Base-by-base conservation (phyloP, 1,284 basidiomycete species). In the Apiotrichum siamense region DNA sequence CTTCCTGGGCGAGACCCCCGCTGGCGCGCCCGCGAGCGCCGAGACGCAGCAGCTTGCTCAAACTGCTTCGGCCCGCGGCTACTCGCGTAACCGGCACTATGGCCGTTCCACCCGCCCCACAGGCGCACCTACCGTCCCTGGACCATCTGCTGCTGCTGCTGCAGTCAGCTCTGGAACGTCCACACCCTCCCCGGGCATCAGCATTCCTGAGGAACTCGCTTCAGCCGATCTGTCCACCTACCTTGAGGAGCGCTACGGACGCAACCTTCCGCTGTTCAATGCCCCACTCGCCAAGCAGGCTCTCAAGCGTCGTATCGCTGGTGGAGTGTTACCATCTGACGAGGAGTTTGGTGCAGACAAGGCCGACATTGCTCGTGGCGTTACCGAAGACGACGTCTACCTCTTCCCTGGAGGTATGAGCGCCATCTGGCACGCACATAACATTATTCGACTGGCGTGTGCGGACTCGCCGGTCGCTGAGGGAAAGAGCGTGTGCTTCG, bases 231-330 rank as follows among this genome's bases (percentile, higher is more conserved):
- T 79, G 32, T 66, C 76, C 9, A 76, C 76, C 2, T 82, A 80
- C 62, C 78, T 98, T 33, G 96, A 98, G 72, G 93, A 98, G 73
- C 84, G 93, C 20, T 98, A 97, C 62, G 94, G 92, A 0, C 83
- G 96, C 5, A 97, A 97, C 66, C 77, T 97, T 24, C 88, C 92
- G 2, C 70, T 87, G 3, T 77, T 80, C 26, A 82, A 83, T 21
- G 87, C 86, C 0, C 77, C 81, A 1, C 80, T 83, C 3, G 90
- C 92, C 10, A 97, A 97, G 73, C 80, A 83, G 12, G 89, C 89
- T 0, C 76, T 98, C 50, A 83, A 88, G 21, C 79, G 91, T 10
- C 81, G 94, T 18, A 91, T 98, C 44, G 91, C 94, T 0, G 90
- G 91, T 49, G 86, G 90, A 1, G 76, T 97, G 20, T 73, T 88